Conservation (phyloP, 139 green algal species). For the Chlamydomonas asymmetrica region DNA sequence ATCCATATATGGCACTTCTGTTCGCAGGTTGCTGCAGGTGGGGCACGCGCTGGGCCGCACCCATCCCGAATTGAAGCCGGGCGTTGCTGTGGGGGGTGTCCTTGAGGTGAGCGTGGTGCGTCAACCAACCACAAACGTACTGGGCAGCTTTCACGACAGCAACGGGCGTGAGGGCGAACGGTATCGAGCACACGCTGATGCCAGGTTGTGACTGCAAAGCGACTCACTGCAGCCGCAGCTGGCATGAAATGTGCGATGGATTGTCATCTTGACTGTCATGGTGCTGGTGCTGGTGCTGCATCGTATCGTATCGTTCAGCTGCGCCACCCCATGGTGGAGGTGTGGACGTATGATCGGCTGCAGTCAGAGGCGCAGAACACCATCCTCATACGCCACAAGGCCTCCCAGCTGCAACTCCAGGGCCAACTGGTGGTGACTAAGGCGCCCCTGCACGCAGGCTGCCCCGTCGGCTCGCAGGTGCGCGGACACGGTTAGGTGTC, state of each 20-base stretch:
- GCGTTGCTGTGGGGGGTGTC: neutral
- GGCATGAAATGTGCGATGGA: no score
- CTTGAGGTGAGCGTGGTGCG: constrained; percentile 12
- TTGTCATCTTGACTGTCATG: no score
- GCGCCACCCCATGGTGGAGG: no score
- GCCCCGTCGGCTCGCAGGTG: no score
- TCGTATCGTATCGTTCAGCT: no score
- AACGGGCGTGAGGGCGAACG: no score
- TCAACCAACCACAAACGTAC: no score
- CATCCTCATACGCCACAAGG: constrained; percentile 16
- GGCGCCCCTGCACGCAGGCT: no score
- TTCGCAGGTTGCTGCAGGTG: constrained; percentile 43
- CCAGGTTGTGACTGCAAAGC: constrained; percentile 24
- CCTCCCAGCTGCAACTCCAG: constrained; percentile 25
- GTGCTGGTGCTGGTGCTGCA: no score
- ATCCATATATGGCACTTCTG: neutral
- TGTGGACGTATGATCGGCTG: no score
- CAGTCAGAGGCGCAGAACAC: constrained; percentile 9
- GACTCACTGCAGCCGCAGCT: no score
- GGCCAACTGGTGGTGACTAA: constrained; percentile 48
- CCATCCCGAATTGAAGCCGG: constrained; percentile 13
- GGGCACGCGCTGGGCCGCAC: constrained; percentile 24
- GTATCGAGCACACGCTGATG: constrained; percentile 16
- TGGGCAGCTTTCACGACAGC: neutral
- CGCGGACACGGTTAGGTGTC: no score